Base-by-base conservation (phyloP, 2,329 filamentous ascomycete genomes). In the Curvularia lunata region DNA sequence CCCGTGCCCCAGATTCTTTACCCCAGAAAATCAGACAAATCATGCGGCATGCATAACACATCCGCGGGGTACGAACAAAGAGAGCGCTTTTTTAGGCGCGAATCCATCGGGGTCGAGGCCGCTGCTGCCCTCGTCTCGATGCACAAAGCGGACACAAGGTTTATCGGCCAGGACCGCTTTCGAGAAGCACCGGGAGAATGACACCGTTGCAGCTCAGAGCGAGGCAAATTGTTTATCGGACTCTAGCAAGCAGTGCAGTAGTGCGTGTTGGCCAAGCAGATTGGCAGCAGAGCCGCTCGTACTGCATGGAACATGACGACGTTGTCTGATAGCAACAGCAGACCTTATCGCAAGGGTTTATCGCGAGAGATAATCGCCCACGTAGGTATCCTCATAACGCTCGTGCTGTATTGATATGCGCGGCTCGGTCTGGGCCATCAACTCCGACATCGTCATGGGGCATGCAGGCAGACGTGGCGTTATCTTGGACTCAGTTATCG, bases 401-500 rank as follows among this genome's bases (percentile, higher is more conserved):
- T 42, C 51, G 40, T 27, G 23, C 23, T 38, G 30, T 25, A 45
- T 19, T n/a, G 52, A 55, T 48, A 56, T 54, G 47, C 47, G n/a
- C 30, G 47, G 49, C 25, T 28, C 45, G 8, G n/a, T 25, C 28
- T 52, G 27, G 50, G 32, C 30, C 41, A 21, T n/a, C 27, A 32
- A 48, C 52, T 49, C 64, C 59, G 54, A 61, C 55, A 61, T 58
- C 59, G 62, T 64, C 56, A 57, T 59, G 50, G 38, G 53, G 34
- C 19, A 48, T 48, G 54, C 46, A 48, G 37, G 52, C 58, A 63
- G 54, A 61, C 62, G 62, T 65, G 54, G 66, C 63, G 63, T 63
- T 69, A 68, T 68, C 64, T 54, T 64, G 47, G 51, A 48, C 52
- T 38, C 43, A 51, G 61, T 57, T 63, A 64, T 60, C 53, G 59